Conservation (phyloP, 1,139 yeast genomes). For the Yamadazyma triangularis region DNA sequence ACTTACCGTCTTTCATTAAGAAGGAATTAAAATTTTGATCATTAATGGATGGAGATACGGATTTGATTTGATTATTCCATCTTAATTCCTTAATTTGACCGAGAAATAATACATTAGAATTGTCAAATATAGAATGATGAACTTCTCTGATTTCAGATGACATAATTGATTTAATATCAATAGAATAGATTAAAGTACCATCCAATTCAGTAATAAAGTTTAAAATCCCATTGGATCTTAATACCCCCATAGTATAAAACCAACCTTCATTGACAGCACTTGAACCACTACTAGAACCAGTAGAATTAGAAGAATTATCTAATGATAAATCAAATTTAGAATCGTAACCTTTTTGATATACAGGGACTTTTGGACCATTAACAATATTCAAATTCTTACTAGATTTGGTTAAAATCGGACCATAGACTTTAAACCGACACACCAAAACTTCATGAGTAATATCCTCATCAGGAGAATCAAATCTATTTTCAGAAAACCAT, state of each 20-base stretch:
- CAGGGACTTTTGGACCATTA: constrained; percentile 45
- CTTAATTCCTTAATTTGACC: constrained; percentile 56
- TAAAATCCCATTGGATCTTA: constrained; percentile 62
- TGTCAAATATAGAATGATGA: constrained; percentile 64
- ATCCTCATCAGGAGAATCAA: constrained; percentile 23
- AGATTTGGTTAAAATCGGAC: constrained; percentile 49
- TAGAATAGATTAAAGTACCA: constrained; percentile 59
- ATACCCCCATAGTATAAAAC: constrained; percentile 73
- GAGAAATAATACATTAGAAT: constrained; percentile 52
- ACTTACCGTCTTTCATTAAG: constrained; percentile 31
- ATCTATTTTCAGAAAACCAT: constrained; percentile 46
- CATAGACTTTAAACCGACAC: constrained; percentile 62
- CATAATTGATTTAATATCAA: constrained; percentile 53
- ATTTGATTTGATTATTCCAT: constrained; percentile 34
- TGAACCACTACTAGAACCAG: constrained; percentile 2
- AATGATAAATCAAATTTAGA: constrained; percentile 8
- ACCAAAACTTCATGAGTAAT: constrained; percentile 46
- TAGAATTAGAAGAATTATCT: constrained; percentile 1
- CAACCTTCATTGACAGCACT: constrained; percentile 50
- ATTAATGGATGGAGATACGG: constrained; percentile 21
- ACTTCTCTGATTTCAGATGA: constrained; percentile 66
- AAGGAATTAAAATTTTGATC: constrained; percentile 21
- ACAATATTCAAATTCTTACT: constrained; percentile 35
- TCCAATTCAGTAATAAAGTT: constrained; percentile 62
- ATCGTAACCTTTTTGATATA: constrained; percentile 24